These are phyloP conservation scores for Pistacia integerrima DNA, from an alignment of 345 rosid species.

Conservation along the genomic window DNA sequence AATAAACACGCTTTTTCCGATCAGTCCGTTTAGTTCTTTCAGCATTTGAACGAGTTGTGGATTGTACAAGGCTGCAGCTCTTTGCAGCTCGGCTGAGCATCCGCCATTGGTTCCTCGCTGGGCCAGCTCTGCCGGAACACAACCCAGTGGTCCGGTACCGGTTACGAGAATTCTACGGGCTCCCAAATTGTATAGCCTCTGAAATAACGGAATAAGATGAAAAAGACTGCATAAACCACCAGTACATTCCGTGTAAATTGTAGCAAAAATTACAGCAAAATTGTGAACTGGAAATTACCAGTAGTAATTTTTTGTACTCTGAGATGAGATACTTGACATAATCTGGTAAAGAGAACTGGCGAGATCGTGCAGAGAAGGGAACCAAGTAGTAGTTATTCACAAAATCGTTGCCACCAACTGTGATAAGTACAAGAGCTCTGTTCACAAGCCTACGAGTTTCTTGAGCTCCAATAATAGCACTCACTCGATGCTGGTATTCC, in stretches of 20 bases:
- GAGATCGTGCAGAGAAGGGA: constrained; percentile 51
- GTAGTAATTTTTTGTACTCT: constrained; percentile 42
- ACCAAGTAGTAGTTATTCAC: constrained; percentile 62
- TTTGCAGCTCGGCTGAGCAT: constrained; percentile 45
- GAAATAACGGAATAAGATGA: background rate
- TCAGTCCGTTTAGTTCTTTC: constrained; percentile 18
- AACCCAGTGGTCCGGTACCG: constrained; percentile 55
- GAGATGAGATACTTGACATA: constrained; percentile 49
- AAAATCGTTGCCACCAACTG: constrained; percentile 66
- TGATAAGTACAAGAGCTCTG: constrained; percentile 50
- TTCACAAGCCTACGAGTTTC: constrained; percentile 49
- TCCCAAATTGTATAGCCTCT: constrained; percentile 43
- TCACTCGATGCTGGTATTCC: constrained; percentile 56
- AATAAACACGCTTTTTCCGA: constrained; percentile 34
- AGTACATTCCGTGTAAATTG: no score
- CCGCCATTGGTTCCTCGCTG: constrained; percentile 33
- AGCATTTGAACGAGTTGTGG: constrained; percentile 46
- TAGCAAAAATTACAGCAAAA: no score
- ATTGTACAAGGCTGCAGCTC: constrained; percentile 40
- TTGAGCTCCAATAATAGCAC: constrained; percentile 44
- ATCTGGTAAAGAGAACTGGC: constrained; percentile 43
- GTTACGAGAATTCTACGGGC: constrained; percentile 50
- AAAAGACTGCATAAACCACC: background rate
- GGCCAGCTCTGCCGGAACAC: constrained; percentile 55
- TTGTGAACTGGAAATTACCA: constrained; percentile 26